A percentile compares a stretch with the other conserved stretches of the same genome.
phyloP scores from a whole-genome alignment of 495 filamentous ascomycete species.

The Cercophora samala region DNA sequence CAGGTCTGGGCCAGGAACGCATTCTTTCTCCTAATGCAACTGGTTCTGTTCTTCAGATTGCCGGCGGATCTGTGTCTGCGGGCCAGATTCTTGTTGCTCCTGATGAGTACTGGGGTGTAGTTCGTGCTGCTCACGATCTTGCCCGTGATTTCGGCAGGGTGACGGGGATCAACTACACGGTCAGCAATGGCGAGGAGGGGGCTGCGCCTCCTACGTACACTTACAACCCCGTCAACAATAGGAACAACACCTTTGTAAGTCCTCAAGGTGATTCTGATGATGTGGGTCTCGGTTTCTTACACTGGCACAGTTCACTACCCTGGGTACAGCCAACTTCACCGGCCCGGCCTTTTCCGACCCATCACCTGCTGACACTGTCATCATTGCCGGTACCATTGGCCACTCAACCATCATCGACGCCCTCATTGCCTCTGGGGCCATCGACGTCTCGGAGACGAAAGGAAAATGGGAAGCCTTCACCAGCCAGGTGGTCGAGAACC shows the following conservation, averaged over 20 bases:
- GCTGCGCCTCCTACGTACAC: slow-evolving; percentile 38
- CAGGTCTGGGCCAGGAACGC: slow-evolving; percentile 54
- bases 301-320: slow-evolving; percentile 40
- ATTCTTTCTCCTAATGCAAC: slow-evolving; percentile 50
- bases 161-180: slow-evolving; percentile 58
- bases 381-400: slow-evolving; percentile 68
- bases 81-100: slow-evolving; percentile 52
- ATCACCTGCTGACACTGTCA: slow-evolving; percentile 48
- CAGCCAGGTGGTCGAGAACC: slow-evolving; percentile 56
- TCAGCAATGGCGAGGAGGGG: slow-evolving; percentile 46
- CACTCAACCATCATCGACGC: slow-evolving; percentile 58
- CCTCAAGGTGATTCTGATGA: no score
- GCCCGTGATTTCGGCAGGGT: slow-evolving; percentile 69
- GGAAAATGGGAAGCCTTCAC: slow-evolving; percentile 71
- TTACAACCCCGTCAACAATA: slow-evolving; percentile 44
- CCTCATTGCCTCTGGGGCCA: slow-evolving; percentile 51
- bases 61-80: slow-evolving; percentile 41
- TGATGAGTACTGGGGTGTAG: slow-evolving; percentile 64
- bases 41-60: slow-evolving; percentile 42
- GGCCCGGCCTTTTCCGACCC: slow-evolving; percentile 46
- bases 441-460: slow-evolving; percentile 53
- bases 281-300: background rate
- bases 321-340: slow-evolving; percentile 40
- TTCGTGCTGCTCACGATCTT: slow-evolving; percentile 63
- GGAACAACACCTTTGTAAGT: slow-evolving; percentile 48